Percentiles rank a stretch among this genome's conserved stretches.
phyloP scores from a whole-genome alignment of 192 early-diverging fungal species.

The Phlyctochytrium arcticum region DNA sequence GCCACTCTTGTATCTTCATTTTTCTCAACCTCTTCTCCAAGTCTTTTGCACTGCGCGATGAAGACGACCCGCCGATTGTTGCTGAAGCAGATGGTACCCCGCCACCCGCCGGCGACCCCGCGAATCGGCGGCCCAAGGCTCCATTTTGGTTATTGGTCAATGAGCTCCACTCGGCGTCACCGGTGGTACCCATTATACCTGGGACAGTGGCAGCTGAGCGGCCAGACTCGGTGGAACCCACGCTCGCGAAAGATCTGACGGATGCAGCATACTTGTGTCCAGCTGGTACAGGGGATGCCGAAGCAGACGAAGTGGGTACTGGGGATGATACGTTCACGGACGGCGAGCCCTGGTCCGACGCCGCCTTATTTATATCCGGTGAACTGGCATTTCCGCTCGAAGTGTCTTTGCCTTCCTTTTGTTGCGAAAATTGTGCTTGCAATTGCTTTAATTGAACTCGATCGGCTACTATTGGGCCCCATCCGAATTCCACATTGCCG shows the following conservation, averaged over 20 bases:
- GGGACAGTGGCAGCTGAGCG: constrained; percentile 10
- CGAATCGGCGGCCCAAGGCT: neutral
- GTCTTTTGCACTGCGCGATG: neutral
- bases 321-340: neutral
- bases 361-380: neutral
- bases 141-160: no score
- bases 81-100: no score
- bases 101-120: no score
- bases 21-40: constrained; percentile 10
- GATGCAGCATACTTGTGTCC: constrained; percentile 9
- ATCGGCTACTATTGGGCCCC: constrained; percentile 55
- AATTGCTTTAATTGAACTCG: neutral
- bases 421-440: constrained; percentile 1
- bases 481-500: constrained; percentile 91
- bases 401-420: neutral
- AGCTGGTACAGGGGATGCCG: neutral
- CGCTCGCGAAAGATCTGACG: constrained; percentile 17
- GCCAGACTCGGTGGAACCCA: constrained; percentile 5
- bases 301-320: neutral
- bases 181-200: neutral
- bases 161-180: no score
- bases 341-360: neutral
- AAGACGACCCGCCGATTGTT: no score
- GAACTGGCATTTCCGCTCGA: neutral
- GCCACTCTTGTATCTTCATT: constrained; percentile 38